Percentiles rank a stretch among this genome's conserved stretches.
Evolutionary conservation across 1,139 yeast genomes (phyloP).

Genomic region (Lodderomyces theae): DNA sequence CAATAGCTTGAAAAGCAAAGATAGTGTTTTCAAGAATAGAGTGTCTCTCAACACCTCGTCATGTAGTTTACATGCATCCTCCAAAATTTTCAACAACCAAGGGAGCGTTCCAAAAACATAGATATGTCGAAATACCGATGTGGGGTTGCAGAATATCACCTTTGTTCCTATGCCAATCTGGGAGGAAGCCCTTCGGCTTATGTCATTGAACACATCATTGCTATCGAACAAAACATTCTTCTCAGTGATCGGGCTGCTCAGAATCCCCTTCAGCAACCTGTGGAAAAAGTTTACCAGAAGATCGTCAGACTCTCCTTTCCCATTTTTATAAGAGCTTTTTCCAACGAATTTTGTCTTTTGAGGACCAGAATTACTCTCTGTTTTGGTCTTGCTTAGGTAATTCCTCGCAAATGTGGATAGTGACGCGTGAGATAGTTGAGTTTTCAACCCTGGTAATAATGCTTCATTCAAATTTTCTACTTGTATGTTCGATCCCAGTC

Average conservation of each 20-base stretch:
- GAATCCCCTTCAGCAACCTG: background rate
- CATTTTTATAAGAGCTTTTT: background rate
- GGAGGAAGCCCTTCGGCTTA: conserved; percentile 1
- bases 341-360: background rate
- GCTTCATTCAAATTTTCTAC: conserved; percentile 22
- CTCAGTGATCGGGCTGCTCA: conserved; percentile 17
- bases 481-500: conserved; percentile 41
- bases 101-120: conserved; percentile 40
- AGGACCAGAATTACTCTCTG: conserved; percentile 8
- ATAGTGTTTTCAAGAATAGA: conserved; percentile 22
- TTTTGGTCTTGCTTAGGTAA: conserved; percentile 21
- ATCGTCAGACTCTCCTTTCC: background rate
- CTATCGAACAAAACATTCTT: conserved; percentile 33
- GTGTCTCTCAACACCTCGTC: conserved; percentile 18
- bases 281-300: background rate
- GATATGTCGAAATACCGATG: conserved; percentile 31
- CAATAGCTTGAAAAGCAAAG: conserved; percentile 27
- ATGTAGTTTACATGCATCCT: conserved; percentile 21
- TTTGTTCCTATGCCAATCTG: background rate
- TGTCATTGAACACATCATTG: conserved; percentile 20
- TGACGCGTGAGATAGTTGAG: conserved; percentile 28
- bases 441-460: conserved; percentile 28
- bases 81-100: conserved; percentile 31
- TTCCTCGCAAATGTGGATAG: conserved; percentile 26
- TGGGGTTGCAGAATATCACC: conserved; percentile 21